Conservation (phyloP, 176 grass and related monocot species). For the Raddia distichophylla region DNA sequence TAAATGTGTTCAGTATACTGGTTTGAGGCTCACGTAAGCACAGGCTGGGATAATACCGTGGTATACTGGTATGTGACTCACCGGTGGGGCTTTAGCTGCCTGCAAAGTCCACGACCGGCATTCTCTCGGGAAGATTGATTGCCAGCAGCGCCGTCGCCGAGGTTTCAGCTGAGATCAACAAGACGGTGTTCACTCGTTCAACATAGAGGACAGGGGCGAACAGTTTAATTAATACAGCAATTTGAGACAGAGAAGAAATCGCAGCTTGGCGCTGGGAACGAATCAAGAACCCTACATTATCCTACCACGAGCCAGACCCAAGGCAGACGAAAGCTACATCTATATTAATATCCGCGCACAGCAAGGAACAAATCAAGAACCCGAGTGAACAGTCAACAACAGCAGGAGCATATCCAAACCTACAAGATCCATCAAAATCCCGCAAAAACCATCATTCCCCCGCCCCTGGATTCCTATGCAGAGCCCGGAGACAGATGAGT, state of each 20-base stretch:
- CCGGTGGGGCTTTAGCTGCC: not conserved
- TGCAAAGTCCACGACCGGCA: not conserved
- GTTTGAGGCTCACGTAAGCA: not conserved
- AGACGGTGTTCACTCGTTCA: not conserved
- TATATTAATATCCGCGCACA: not conserved
- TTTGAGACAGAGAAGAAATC: not conserved
- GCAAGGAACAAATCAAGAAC: slow-evolving; percentile 28
- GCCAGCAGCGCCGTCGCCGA: not conserved
- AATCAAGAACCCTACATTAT: slow-evolving; percentile 32
- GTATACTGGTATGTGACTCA: not conserved
- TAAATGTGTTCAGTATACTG: not conserved
- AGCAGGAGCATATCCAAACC: not conserved
- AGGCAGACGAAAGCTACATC: slow-evolving; percentile 7
- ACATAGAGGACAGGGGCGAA: not conserved
- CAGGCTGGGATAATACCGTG: not conserved
- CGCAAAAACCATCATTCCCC: no score
- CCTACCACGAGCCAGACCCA: slow-evolving; percentile 2
- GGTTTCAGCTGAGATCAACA: not conserved
- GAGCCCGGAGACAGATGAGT: no score
- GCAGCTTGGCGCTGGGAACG: not conserved
- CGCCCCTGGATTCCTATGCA: no score
- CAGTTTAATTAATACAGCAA: not conserved
- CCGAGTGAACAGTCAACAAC: slow-evolving; percentile 2
- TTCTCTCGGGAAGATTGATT: slow-evolving; percentile 1
- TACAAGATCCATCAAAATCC: no score